A percentile compares a stretch with the other conserved stretches of the same genome.
Evolutionary conservation across 768 basidiomycete species (phyloP).

Genomic region (Sutorius australiensis): DNA sequence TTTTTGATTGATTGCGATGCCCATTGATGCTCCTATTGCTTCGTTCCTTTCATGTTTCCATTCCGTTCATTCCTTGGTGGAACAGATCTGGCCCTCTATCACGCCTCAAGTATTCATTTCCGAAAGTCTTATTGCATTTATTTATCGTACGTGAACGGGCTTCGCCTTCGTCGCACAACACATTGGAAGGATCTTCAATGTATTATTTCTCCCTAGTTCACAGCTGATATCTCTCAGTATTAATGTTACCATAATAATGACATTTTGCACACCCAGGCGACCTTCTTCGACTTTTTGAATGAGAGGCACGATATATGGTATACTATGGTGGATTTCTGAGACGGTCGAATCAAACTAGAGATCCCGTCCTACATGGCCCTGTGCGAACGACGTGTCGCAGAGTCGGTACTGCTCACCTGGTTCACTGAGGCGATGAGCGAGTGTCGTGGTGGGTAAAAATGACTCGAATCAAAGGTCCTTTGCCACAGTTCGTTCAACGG

Average conservation of each 20-base stretch:
- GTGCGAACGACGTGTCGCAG: background rate
- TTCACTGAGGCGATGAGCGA: background rate
- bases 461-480: background rate
- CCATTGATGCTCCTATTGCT: constrained; percentile 12
- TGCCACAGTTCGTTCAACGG: too few relatives aligned
- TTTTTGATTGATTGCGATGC: background rate
- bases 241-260: constrained; percentile 35
- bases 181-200: constrained; percentile 30
- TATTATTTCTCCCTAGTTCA: constrained; percentile 26
- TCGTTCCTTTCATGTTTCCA: constrained; percentile 13
- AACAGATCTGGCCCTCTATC: constrained; percentile 8
- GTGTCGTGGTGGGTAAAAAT: background rate
- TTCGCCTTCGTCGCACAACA: constrained; percentile 14
- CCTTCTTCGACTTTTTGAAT: background rate
- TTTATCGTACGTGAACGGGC: constrained; percentile 19
- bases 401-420: background rate
- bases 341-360: background rate
- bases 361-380: background rate
- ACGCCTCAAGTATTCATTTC: constrained; percentile 3
- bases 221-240: constrained; percentile 22
- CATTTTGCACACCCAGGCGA: constrained; percentile 21
- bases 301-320: too few relatives aligned
- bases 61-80: constrained; percentile 13
- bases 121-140: constrained; percentile 13
- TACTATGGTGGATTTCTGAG: too few relatives aligned